Percentiles rank a stretch among this genome's conserved stretches.
Evolutionary conservation across 2,329 filamentous ascomycete species (phyloP).

Genomic region (Penicillium oxalicum): DNA sequence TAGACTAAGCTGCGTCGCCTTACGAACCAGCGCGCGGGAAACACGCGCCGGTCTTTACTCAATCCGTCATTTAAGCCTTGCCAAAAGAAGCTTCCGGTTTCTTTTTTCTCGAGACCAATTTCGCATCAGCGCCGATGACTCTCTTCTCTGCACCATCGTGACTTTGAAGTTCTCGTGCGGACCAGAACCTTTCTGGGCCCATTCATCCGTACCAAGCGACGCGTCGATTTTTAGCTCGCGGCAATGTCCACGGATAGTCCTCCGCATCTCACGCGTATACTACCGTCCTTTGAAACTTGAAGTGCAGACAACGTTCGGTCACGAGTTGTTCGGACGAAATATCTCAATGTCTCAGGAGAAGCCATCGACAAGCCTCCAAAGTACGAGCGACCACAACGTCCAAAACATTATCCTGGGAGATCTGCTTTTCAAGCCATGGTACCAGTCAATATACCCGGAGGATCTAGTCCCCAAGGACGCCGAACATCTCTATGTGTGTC

Average conservation of each 20-base stretch:
- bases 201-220: background rate
- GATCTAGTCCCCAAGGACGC: slow-evolving; percentile 49
- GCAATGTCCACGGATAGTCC: slow-evolving; percentile 16
- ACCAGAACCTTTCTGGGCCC: background rate
- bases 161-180: no score
- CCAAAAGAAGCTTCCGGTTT: no score
- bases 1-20: no score
- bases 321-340: background rate
- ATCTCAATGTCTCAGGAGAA: slow-evolving; percentile 27
- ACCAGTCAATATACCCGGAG: slow-evolving; percentile 81
- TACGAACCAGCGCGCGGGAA: no score
- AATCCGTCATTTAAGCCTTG: no score
- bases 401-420: slow-evolving; percentile 81
- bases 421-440: slow-evolving; percentile 82
- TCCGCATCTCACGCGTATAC: slow-evolving; percentile 7
- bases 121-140: no score
- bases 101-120: no score
- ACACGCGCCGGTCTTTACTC: no score
- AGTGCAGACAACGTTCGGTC: background rate
- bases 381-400: slow-evolving; percentile 64
- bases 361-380: slow-evolving; percentile 23
- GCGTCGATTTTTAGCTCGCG: background rate
- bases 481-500: slow-evolving; percentile 75
- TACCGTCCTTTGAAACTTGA: slow-evolving; percentile 13
- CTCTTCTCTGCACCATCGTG: no score